Evolutionary conservation across 1,284 basidiomycete genomes (phyloP), one percentile per base, ranked within the genome.

Genomic region (Heterobasidion annosum): DNA sequence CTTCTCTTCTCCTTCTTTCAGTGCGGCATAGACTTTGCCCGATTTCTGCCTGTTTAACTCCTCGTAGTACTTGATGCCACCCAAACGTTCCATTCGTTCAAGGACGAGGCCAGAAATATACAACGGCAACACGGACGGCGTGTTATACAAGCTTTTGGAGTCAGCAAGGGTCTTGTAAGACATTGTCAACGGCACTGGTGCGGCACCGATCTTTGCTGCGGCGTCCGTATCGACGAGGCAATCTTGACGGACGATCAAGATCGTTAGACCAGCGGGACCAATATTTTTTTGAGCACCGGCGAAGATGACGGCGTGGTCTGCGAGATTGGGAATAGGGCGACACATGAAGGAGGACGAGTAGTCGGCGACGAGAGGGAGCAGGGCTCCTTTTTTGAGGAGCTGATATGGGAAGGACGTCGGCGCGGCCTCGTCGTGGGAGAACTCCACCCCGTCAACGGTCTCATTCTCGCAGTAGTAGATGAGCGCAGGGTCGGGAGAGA

Each of bases 391-490:
- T 1, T 59, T 54, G 43, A 98, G 75, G 51, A 79, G 73, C 59
- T 90, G 77, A 74, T 91, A 92, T 2, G 96, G 95, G 78, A 98
- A 98, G n/a, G 87, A 78, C 4, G 81, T 68, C 19, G 80, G 70
- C 35, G 73, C 74, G 19, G 66, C 63, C 8, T 73, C 68, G 56
- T 83, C 77, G 46, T 75, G 67, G 3, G 89, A 76, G 73, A 93
- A 98, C 73, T 99, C 90, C 54, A 96, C 88, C 35, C 97, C 97
- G 64, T 98, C 89, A 56, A 99, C 92, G 2, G 97, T 99, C 75
- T 99, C 97, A 74, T 99, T 99, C 69, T 98, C 96, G 79, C 97
- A 99, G 74, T 98, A 99, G 74, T 97, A 98, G 54, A 98, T 86
- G 65, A 95, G 82, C 8, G 91, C 95, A 1, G 96, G 88, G 65